Base-by-base conservation (phyloP, 2,329 filamentous ascomycete genomes). In the Neopestalotiopsis rosae region DNA sequence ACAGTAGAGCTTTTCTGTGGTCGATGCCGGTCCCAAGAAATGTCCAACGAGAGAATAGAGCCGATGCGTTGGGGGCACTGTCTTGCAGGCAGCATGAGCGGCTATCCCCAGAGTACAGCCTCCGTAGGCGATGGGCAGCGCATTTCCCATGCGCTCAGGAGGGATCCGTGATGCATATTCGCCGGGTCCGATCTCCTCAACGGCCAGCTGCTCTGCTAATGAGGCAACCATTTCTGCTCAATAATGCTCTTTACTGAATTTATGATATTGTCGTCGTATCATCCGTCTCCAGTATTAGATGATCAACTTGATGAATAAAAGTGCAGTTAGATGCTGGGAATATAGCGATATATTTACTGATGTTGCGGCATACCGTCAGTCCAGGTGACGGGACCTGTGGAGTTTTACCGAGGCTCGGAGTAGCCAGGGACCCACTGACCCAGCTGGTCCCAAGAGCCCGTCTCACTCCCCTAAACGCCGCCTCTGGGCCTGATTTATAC, bases 31-130 rank as follows among this genome's bases (percentile, higher is more conserved):
- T 2, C 85, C 83, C 0, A 84, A 80, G 63, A 81, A 87, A 68
- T 84, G 79, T 0, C 85, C 85, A 0, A 83, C 71, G 0, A 83
- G 72, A 0, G 84, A 85, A 72, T 87, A 87, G 4, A 86, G 75
- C 2, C 80, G 76, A 72, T 84, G 81, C 1, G 71, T 73, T 0
- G 72, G 12, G 0, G 80, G 76, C 0, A 83, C 80, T 0, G 81
- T 81, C 2, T 76, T 73, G 59, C 72, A 80, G 0, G 85, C 85
- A 0, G 83, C 81, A 70, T 81, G 80, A 10, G 81, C 77, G 1
- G 82, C 85, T 2, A 81, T 69, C 4, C 74, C 79, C 1, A 84
- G 72, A 1, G 84, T 67, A 61, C 66, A 66, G 57, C 71, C 69
- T 24, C 71, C 71, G 57, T 72, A 72, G 5, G 69, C 71, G 28